Conservation (phyloP, 2,329 filamentous ascomycete genomes). For the Beauveria sp. region DNA sequence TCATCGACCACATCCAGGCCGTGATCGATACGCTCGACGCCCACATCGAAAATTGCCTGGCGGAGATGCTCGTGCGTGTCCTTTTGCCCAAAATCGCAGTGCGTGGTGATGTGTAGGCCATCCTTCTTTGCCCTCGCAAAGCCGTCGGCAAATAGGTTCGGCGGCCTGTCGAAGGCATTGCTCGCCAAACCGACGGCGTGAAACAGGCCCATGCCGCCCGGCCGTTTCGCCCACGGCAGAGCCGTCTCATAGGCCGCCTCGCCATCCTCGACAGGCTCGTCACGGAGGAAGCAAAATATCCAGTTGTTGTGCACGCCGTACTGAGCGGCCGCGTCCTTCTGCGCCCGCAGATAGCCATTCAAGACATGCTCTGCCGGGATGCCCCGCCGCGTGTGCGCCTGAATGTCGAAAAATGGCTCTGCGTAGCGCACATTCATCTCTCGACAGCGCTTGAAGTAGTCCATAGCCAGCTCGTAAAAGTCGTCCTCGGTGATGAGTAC, state of each 20-base stretch:
- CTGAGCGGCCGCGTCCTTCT: constrained; percentile 48
- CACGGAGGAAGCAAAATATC: constrained; percentile 64
- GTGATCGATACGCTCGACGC: constrained; percentile 63
- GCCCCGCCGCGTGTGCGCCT: constrained; percentile 58
- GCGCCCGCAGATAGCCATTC: constrained; percentile 51
- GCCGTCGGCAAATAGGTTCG: constrained; percentile 33
- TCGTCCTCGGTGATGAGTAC: constrained; percentile 58
- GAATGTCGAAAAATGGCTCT: constrained; percentile 73
- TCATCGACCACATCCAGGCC: constrained; percentile 59
- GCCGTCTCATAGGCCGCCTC: constrained; percentile 47
- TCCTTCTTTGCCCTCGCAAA: constrained; percentile 30
- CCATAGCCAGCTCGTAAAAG: constrained; percentile 63
- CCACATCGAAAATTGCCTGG: constrained; percentile 52
- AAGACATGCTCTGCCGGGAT: constrained; percentile 55
- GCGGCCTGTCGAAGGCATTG: constrained; percentile 38
- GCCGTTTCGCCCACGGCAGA: constrained; percentile 27
- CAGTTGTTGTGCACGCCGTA: constrained; percentile 57
- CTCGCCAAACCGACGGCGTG: constrained; percentile 40
- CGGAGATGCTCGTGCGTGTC: constrained; percentile 45
- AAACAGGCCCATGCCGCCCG: constrained; percentile 29
- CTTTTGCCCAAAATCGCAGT: constrained; percentile 44
- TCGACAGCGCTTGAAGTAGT: constrained; percentile 58
- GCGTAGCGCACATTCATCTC: constrained; percentile 59
- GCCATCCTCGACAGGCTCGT: constrained; percentile 64
- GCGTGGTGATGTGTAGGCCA: constrained; percentile 38